Conservation (phyloP, 2,329 filamentous ascomycete species). For the Pyrenophora seminiperda region DNA sequence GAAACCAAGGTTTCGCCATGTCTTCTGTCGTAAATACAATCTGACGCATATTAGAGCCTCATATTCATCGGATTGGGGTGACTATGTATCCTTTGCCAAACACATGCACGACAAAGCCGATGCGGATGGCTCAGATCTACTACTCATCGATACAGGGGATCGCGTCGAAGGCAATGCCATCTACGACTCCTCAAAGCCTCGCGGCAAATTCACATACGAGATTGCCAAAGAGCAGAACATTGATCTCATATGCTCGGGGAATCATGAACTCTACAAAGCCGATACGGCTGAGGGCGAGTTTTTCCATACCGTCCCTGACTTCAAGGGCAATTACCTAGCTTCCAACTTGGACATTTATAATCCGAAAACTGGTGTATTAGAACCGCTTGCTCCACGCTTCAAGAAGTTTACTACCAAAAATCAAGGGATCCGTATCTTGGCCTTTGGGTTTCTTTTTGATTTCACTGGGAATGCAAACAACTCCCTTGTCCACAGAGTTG, state of each 20-base stretch:
- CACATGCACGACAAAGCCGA: slow-evolving; percentile 82
- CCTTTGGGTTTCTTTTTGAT: slow-evolving; percentile 94
- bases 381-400: slow-evolving; percentile 80
- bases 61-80: slow-evolving; percentile 96
- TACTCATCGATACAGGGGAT: slow-evolving; percentile 96
- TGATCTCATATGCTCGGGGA: slow-evolving; percentile 85
- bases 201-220: slow-evolving; percentile 85
- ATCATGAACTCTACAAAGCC: slow-evolving; percentile 90
- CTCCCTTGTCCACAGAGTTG: slow-evolving; percentile 79
- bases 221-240: slow-evolving; percentile 83
- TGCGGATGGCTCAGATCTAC: slow-evolving; percentile 75
- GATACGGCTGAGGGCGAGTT: slow-evolving; percentile 80
- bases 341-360: slow-evolving; percentile 92
- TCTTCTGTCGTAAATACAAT: neutral
- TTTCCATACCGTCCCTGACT: slow-evolving; percentile 79
- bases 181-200: slow-evolving; percentile 86
- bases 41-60: slow-evolving; percentile 64
- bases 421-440: slow-evolving; percentile 79
- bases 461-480: slow-evolving; percentile 92
- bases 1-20: neutral
- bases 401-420: slow-evolving; percentile 92
- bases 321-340: slow-evolving; percentile 78
- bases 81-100: slow-evolving; percentile 90
- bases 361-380: slow-evolving; percentile 69
- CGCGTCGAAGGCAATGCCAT: slow-evolving; percentile 86